These are phyloP conservation scores for Bonnemaisonia californica DNA, from an alignment of 31 red algal species.

Conservation along the genomic window DNA sequence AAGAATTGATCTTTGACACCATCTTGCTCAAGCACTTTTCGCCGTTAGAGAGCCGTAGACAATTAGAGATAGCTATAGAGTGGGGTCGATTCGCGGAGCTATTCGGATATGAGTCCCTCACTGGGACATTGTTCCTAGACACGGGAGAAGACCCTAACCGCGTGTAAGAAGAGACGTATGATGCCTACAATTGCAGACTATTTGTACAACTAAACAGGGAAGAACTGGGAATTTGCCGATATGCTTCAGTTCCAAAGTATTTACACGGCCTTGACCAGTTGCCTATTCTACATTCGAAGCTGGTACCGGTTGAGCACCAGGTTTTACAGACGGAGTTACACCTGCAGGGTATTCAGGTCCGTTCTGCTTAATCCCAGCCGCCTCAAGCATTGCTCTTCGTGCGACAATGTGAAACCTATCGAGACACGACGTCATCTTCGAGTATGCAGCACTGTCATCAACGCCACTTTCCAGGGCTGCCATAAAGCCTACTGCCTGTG, in stretches of 20 bases:
- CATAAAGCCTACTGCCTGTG: constrained; percentile 64
- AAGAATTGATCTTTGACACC: constrained; percentile 97
- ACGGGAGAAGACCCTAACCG: constrained; percentile 70
- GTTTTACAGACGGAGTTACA: constrained; percentile 18
- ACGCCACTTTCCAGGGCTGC: constrained; percentile 49
- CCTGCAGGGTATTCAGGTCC: constrained; percentile 63
- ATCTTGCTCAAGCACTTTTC: constrained; percentile 92
- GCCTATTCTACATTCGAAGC: constrained; percentile 48
- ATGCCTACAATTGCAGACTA: not conserved
- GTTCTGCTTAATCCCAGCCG: constrained; percentile 42
- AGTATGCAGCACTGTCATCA: constrained; percentile 43
- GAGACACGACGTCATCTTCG: constrained; percentile 74
- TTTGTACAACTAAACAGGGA: not conserved
- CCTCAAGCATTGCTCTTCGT: constrained; percentile 53
- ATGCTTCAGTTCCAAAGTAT: not conserved
- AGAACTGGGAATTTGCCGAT: not conserved
- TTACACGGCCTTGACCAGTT: not conserved
- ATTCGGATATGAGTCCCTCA: constrained; percentile 90
- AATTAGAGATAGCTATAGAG: constrained; percentile 98
- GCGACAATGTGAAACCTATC: constrained; percentile 91
- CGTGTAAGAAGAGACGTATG: not conserved
- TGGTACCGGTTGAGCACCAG: not conserved
- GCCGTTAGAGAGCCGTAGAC: constrained; percentile 79
- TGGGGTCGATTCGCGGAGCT: constrained; percentile 98
- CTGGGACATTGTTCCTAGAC: constrained; percentile 90